Base-by-base conservation (phyloP, 495 filamentous ascomycete genomes). In the Xylaria palmicola region DNA sequence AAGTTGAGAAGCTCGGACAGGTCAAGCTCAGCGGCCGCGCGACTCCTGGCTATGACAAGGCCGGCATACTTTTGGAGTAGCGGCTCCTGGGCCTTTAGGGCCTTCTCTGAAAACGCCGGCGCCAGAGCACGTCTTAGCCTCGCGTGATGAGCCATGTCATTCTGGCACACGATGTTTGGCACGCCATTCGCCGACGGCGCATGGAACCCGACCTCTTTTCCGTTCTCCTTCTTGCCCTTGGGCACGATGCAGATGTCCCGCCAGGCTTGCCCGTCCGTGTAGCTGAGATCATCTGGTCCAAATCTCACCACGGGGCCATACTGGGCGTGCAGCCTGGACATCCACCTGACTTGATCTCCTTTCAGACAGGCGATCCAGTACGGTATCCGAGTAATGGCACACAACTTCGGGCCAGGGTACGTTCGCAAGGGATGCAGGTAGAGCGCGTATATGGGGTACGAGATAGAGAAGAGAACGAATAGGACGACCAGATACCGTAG, bases 61-160 rank as follows among this genome's bases (percentile, higher is more conserved):
- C 80, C 74, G 9, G 77, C 69, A 56, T 82, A 81, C 3, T 59
- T 57, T n/a, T 73, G 72, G 8, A 82, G 59, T 7, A 78, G 63
- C 13, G 63, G 50, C 60, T 83, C 79, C 59, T 83, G 80, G 4
- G 77, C 72, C 40, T 65, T 59, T 3, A 83, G 61, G 1, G 77
- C 75, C 36, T 67, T 73, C 29, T 73, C 72, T 2, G 80, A 83
- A 54, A 83, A 83, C 0, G 77, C 77, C 26, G 79, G 77, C 0
- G 72, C 70, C 8, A 81, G 63, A 5, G 77, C 47, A 24, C 68
- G 64, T 2, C 80, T 68, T 27, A 77, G 61, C 15, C 58, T 59
- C 1, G 62, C 56, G 41, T 74, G 72, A 30, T 62, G 40, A 12
- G 44, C 39, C 17, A 59, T 36, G 12, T 29, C 36, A 12, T 56